Evolutionary conservation across 768 basidiomycete genomes (phyloP), one percentile per base, ranked within the genome.

Genomic region (Leccinum barrowsii): DNA sequence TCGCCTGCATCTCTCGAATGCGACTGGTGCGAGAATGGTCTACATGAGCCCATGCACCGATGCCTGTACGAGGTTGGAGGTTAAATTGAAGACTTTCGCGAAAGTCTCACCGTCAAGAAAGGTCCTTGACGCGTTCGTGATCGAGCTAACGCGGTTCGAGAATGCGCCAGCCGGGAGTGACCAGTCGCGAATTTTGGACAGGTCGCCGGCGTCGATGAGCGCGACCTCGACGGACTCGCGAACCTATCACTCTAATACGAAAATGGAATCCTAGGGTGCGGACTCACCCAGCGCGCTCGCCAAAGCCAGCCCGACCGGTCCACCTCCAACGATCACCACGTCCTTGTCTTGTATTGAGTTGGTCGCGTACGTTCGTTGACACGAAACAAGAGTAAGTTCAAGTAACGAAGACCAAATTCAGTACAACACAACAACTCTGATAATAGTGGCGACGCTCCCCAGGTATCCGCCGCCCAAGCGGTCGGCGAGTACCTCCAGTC

Each of bases 281-380:
- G n/a, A 72, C 82, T 59, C 69, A 96, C 95, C 82, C 7, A 99
- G 78, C 34, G 93, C 92, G 67, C 85, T 85, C 3, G 94, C 94
- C 35, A 99, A 76, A 12, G 94, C 90, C 42, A 99, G 80, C 4
- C 97, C 97, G 4, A 84, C 92, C 24, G 93, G 94, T 2, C 95
- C 96, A 26, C 92, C 97, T 17, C 97, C 96, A 24, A 98, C 92
- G 65, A 98, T 90, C 21, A 96, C 91, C 34, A 98, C 80, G 70
- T 98, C 97, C 63, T 82, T 86, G 37, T 90, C 82, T 59, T 82
- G 75, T 26, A 71, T 55, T 8, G 58, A 51, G 15, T 57, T 54
- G 22, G 63, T 64, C 49, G 63, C 57, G 19, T 65, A 74, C 10
- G 62, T 22, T 54, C 51, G 61, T 55, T 30, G 59, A 50, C 63